Base-by-base conservation (phyloP, 805 yeast genomes). In the Pichia eremophila region DNA sequence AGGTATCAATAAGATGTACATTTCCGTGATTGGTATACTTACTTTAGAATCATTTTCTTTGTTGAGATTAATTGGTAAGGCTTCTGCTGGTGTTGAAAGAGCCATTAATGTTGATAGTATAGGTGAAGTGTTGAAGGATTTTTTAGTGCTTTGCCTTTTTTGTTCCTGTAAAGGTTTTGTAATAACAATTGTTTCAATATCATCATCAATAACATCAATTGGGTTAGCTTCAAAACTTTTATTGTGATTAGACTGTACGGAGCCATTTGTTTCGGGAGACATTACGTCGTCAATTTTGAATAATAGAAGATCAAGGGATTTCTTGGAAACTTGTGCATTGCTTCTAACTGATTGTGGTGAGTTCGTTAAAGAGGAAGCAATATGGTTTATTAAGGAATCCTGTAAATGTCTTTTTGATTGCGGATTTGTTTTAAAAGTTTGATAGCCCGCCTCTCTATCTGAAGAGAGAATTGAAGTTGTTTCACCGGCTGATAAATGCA, bases 31-130 rank as follows among this genome's bases (percentile, higher is more conserved):
- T 29, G 29, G 19, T 36, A 28, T 28, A 28, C 0, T 10, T 6
- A 18, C n/a, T 8, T 17, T 19, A 19, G 9, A 12, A 37, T 11
- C 25, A 18, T 5, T 18, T 40, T 32, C 18, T 44, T 10, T 8
- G 11, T 5, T 19, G 32, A 10, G 4, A 4, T 31, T 27, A 12
- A 52, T 37, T 14, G 58, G 49, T n/a, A 49, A 22, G 8, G 60
- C 63, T 39, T 53, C 52, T 22, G 62, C 50, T 0, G 55, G 64
- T 14, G 66, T 51, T 9, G 50, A 40, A 18, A 63, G 36, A 10
- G 66, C 64, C 18, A 64, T 45, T 29, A 64, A 47, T 3, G 68
- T 59, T 2, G 68, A 61, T 27, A 64, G 44, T 8, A 64, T 58
- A 1, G 68, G 68, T 2, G 54, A 50, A 32, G 38, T 14, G 19